A percentile compares a stretch with the other conserved stretches of the same genome.
phyloP scores from a whole-genome alignment of 2,329 filamentous ascomycete species.

The Fusarium pininemorale region DNA sequence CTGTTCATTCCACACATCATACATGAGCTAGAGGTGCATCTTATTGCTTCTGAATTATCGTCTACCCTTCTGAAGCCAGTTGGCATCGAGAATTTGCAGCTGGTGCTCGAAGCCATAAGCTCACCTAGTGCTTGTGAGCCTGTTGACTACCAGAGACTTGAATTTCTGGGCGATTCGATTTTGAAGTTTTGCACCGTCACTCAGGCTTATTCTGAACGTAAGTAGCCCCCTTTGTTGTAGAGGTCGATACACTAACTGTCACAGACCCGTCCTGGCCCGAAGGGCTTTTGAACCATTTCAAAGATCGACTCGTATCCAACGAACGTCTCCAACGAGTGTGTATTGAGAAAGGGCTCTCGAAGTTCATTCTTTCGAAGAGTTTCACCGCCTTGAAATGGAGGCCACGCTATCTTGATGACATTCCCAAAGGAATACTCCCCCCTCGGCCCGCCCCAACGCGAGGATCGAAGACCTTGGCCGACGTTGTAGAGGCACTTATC shows the following conservation, averaged over 20 bases:
- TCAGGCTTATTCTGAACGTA: slow-evolving; percentile 66
- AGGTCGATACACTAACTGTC: background rate
- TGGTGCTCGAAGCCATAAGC: slow-evolving; percentile 76
- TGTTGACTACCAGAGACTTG: slow-evolving; percentile 81
- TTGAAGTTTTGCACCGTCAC: slow-evolving; percentile 78
- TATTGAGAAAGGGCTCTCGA: slow-evolving; percentile 70
- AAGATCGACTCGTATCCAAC: slow-evolving; percentile 79
- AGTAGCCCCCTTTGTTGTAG: slow-evolving; percentile 34
- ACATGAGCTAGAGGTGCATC: slow-evolving; percentile 71
- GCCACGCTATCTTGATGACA: slow-evolving; percentile 64
- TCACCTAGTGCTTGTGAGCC: slow-evolving; percentile 67
- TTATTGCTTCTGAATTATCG: slow-evolving; percentile 70
- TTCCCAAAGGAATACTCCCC: slow-evolving; percentile 36
- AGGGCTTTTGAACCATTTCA: slow-evolving; percentile 74
- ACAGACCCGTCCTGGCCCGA: slow-evolving; percentile 77
- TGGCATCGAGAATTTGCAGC: slow-evolving; percentile 60
- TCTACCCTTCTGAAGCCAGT: slow-evolving; percentile 51
- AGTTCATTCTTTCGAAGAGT: slow-evolving; percentile 73
- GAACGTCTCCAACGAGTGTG: slow-evolving; percentile 74
- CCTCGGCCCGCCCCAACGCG: slow-evolving; percentile 47
- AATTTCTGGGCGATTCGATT: slow-evolving; percentile 87
- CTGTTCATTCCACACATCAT: slow-evolving; percentile 78
- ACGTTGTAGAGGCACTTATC: slow-evolving; percentile 86
- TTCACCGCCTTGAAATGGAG: slow-evolving; percentile 80
- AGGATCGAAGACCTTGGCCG: slow-evolving; percentile 83